phyloP scores from a whole-genome alignment of 805 yeast species.

The Candida methanosorbosa region DNA sequence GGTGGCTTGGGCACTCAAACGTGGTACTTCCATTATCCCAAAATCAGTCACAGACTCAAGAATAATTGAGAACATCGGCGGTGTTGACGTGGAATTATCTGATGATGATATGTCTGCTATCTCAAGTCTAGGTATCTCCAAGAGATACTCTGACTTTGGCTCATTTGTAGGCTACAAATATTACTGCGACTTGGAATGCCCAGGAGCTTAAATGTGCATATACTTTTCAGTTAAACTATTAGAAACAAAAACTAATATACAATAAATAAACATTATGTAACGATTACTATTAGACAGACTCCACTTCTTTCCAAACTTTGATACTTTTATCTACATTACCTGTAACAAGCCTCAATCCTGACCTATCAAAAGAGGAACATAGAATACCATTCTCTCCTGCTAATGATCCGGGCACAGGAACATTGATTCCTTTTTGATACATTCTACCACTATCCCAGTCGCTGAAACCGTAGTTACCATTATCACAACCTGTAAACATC shows the following conservation, averaged over 20 bases:
- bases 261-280: too few relatives aligned
- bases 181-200: too few relatives aligned
- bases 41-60: conserved; percentile 37
- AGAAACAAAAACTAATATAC: too few relatives aligned
- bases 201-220: too few relatives aligned
- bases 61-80: conserved; percentile 32
- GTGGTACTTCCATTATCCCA: conserved; percentile 47
- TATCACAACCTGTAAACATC: conserved; percentile 75
- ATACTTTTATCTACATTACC: conserved; percentile 89
- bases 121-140: too few relatives aligned
- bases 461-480: conserved; percentile 69
- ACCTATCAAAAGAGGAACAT: conserved; percentile 65
- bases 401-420: conserved; percentile 61
- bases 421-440: conserved; percentile 45
- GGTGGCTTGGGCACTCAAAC: conserved; percentile 50
- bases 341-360: conserved; percentile 74
- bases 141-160: too few relatives aligned
- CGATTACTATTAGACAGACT: too few relatives aligned
- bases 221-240: too few relatives aligned
- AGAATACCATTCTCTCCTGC: conserved; percentile 61
- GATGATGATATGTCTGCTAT: too few relatives aligned
- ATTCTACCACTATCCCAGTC: conserved; percentile 69
- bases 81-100: too few relatives aligned
- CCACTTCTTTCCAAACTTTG: conserved; percentile 68
- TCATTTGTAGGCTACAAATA: too few relatives aligned